phyloP scores from a whole-genome alignment of 73 alveolate species.

The Paramecium pentaurelia region DNA sequence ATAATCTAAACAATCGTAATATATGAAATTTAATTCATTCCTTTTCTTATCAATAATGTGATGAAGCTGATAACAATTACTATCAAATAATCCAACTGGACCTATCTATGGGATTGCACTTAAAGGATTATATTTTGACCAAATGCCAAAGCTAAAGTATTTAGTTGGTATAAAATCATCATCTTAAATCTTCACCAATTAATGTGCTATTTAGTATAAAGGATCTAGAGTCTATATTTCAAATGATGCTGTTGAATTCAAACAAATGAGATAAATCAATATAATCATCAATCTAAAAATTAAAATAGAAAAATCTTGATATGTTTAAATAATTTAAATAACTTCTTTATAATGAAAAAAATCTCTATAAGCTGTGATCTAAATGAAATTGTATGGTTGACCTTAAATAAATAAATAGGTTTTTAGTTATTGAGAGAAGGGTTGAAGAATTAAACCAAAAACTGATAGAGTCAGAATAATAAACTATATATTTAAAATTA shows the following conservation, averaged over 20 bases:
- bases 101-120: neutral
- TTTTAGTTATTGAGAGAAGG: too few relatives aligned
- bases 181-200: neutral
- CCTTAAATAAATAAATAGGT: too few relatives aligned
- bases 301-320: too few relatives aligned
- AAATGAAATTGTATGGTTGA: too few relatives aligned
- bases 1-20: neutral
- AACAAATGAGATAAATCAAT: too few relatives aligned
- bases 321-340: too few relatives aligned
- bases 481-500: too few relatives aligned
- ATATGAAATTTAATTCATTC: neutral
- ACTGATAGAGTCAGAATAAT: too few relatives aligned
- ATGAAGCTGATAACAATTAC: neutral
- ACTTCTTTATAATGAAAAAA: too few relatives aligned
- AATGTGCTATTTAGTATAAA: neutral
- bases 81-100: neutral
- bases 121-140: neutral
- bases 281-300: too few relatives aligned
- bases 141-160: neutral
- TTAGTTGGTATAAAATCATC: neutral
- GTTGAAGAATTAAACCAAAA: too few relatives aligned
- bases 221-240: neutral
- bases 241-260: neutral
- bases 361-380: too few relatives aligned
- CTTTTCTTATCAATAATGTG: neutral